Conservation (phyloP, 495 filamentous ascomycete genomes). For the Penicillium salamii region DNA sequence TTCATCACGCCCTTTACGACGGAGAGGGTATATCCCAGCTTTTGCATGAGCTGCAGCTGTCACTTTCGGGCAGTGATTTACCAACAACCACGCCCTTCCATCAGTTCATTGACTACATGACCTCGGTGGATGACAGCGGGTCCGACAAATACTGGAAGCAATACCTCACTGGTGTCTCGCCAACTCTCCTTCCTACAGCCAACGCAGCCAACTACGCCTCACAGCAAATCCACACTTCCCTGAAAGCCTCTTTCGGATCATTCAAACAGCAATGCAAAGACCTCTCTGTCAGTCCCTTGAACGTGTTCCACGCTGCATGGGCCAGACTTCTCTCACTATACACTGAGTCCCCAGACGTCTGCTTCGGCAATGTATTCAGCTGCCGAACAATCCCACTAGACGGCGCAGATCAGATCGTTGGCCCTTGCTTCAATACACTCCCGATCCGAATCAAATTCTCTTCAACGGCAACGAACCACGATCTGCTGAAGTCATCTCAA, state of each 20-base stretch:
- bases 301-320: slow-evolving; percentile 69
- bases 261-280: slow-evolving; percentile 48
- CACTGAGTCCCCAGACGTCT: slow-evolving; percentile 58
- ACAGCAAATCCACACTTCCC: slow-evolving; percentile 15
- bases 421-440: slow-evolving; percentile 83
- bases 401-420: slow-evolving; percentile 64
- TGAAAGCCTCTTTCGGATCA: slow-evolving; percentile 33
- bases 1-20: slow-evolving; percentile 83
- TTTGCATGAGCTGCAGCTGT: slow-evolving; percentile 60
- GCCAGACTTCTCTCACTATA: slow-evolving; percentile 53
- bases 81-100: slow-evolving; percentile 24
- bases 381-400: slow-evolving; percentile 65
- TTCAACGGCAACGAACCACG: slow-evolving; percentile 38
- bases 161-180: slow-evolving; percentile 48
- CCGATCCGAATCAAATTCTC: slow-evolving; percentile 60
- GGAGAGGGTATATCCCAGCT: slow-evolving; percentile 65
- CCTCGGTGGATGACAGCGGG: slow-evolving; percentile 26
- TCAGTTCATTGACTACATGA: slow-evolving; percentile 47
- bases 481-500: slow-evolving; percentile 53
- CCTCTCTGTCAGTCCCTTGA: slow-evolving; percentile 57
- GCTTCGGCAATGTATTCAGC: slow-evolving; percentile 77
- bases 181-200: slow-evolving; percentile 37
- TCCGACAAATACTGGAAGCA: slow-evolving; percentile 62
- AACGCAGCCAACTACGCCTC: slow-evolving; percentile 9
- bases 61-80: slow-evolving; percentile 43